Evolutionary conservation across 768 basidiomycete species (phyloP).

Genomic region (Amanita muscaria): DNA sequence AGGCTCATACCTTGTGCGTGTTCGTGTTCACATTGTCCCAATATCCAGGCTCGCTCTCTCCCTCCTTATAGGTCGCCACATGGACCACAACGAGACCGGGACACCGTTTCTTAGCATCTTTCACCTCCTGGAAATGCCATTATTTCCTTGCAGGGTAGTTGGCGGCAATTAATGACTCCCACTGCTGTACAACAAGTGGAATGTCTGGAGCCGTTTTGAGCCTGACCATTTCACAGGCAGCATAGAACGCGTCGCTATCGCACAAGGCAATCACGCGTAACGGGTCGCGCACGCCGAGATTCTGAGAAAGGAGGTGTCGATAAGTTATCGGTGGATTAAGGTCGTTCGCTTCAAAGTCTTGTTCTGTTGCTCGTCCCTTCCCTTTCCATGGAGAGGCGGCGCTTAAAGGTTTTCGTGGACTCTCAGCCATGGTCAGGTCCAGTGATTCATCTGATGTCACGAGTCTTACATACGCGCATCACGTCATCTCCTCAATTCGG

Average conservation of each 20-base stretch:
- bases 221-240: slow-evolving; percentile 79
- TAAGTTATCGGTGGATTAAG: slow-evolving; percentile 67
- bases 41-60: slow-evolving; percentile 80
- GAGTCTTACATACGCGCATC: too few relatives aligned
- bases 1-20: slow-evolving; percentile 77
- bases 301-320: slow-evolving; percentile 62
- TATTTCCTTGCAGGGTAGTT: slow-evolving; percentile 92
- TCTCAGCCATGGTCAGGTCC: slow-evolving; percentile 6
- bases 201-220: slow-evolving; percentile 49
- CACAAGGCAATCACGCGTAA: slow-evolving; percentile 83
- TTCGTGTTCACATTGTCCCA: slow-evolving; percentile 83
- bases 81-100: slow-evolving; percentile 81
- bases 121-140: slow-evolving; percentile 80
- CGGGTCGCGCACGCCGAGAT: slow-evolving; percentile 64
- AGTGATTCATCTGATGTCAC: too few relatives aligned
- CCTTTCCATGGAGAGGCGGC: slow-evolving; percentile 39
- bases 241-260: slow-evolving; percentile 84
- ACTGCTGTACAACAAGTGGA: slow-evolving; percentile 81
- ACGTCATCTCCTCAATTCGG: too few relatives aligned
- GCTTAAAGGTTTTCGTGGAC: slow-evolving; percentile 2
- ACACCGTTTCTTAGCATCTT: slow-evolving; percentile 80
- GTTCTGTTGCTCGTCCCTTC: slow-evolving; percentile 37
- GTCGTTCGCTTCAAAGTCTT: slow-evolving; percentile 42
- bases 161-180: slow-evolving; percentile 86
- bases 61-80: slow-evolving; percentile 90